Conservation (phyloP, 352 stramenopile species). For the Phytopythium montanum region DNA sequence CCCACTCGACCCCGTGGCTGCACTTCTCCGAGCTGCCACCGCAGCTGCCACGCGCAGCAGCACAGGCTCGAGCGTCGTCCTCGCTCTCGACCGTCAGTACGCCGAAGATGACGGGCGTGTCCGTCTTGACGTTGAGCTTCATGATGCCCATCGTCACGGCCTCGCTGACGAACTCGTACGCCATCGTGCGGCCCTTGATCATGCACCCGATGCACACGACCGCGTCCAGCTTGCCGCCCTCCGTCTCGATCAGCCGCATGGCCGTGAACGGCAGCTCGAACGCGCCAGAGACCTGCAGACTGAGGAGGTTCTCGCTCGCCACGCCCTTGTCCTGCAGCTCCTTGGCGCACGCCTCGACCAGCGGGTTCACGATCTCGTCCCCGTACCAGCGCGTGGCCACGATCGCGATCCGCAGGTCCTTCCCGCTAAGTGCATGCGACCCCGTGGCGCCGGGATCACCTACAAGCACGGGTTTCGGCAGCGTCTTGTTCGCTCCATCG, state of each 20-base stretch:
- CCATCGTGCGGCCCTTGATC: constrained; percentile 94
- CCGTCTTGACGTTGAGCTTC: constrained; percentile 92
- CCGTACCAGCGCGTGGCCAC: constrained; percentile 65
- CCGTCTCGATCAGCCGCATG: constrained; percentile 65
- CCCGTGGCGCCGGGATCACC: constrained; percentile 25
- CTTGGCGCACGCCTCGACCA: constrained; percentile 43
- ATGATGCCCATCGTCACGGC: constrained; percentile 94
- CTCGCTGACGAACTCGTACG: constrained; percentile 98
- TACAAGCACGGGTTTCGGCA: constrained; percentile 29
- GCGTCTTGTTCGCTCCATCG: constrained; percentile 13
- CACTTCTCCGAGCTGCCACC: constrained; percentile 27
- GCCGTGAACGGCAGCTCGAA: constrained; percentile 96
- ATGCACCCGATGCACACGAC: constrained; percentile 95
- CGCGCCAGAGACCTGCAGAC: constrained; percentile 86
- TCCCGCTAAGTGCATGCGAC: constrained; percentile 24
- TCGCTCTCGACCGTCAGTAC: constrained; percentile 94
- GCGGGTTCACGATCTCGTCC: constrained; percentile 39
- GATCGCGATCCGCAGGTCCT: constrained; percentile 43
- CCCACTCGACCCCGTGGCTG: constrained; percentile 57
- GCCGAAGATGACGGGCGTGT: constrained; percentile 79
- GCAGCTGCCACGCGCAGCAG: constrained; percentile 25
- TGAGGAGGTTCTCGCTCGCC: constrained; percentile 30
- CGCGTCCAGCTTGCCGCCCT: constrained; percentile 87
- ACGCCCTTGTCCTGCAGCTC: constrained; percentile 64
- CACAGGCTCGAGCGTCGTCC: constrained; percentile 88